Conservation (phyloP, 2,329 filamentous ascomycete genomes). For the Pochonia chlamydosporia region DNA sequence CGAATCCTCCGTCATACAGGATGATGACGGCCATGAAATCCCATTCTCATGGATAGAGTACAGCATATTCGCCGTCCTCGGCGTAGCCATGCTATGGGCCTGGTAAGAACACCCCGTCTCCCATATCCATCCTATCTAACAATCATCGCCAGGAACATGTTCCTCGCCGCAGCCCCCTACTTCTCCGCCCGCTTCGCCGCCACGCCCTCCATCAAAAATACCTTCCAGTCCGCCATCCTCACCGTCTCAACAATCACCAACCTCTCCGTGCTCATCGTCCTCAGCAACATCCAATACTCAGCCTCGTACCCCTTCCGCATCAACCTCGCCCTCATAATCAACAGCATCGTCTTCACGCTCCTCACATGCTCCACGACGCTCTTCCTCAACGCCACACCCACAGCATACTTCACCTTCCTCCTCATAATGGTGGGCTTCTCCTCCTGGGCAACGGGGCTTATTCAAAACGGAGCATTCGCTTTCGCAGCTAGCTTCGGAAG, state of each 20-base stretch:
- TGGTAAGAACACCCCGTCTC: constrained; percentile 54
- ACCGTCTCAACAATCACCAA: constrained; percentile 83
- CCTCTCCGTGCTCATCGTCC: constrained; percentile 65
- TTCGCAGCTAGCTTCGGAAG: constrained; percentile 82
- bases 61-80: constrained; percentile 74
- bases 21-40: constrained; percentile 31
- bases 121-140: background rate
- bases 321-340: constrained; percentile 67
- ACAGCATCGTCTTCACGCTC: constrained; percentile 68
- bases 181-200: constrained; percentile 76
- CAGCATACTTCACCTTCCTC: constrained; percentile 72
- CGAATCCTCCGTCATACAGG: constrained; percentile 20
- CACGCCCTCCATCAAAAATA: constrained; percentile 64
- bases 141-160: constrained; percentile 75
- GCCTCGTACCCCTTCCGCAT: constrained; percentile 90
- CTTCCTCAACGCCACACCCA: constrained; percentile 56
- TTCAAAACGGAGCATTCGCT: constrained; percentile 92
- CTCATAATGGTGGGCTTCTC: constrained; percentile 76
- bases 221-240: constrained; percentile 87
- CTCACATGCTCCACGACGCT: constrained; percentile 73
- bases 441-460: constrained; percentile 73
- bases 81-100: constrained; percentile 94
- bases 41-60: constrained; percentile 86
- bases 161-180: constrained; percentile 89
- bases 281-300: constrained; percentile 72